Percentiles rank a stretch among this genome's conserved stretches.
These are phyloP conservation scores for Verticillium zaregamsianum DNA, from an alignment of 2,329 filamentous ascomycete species.

Conservation along the genomic window DNA sequence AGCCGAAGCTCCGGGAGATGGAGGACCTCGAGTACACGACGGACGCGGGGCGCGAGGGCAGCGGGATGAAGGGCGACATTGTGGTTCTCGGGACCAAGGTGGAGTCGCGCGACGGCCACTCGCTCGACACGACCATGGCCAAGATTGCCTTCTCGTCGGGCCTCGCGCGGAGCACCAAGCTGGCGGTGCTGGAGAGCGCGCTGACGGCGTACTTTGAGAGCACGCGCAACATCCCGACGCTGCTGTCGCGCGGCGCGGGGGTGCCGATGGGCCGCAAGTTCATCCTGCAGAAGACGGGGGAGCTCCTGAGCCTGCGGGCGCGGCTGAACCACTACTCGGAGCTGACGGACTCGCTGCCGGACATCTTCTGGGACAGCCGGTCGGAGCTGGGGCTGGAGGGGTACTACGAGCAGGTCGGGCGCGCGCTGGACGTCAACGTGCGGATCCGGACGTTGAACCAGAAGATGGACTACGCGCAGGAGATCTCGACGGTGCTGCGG, in stretches of 20 bases:
- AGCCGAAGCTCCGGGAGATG: conserved; percentile 66
- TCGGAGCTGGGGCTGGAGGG: conserved; percentile 87
- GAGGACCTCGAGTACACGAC: conserved; percentile 87
- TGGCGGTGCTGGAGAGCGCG: conserved; percentile 83
- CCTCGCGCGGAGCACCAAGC: conserved; percentile 85
- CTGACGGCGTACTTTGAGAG: conserved; percentile 82
- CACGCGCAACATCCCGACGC: conserved; percentile 75
- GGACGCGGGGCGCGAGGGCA: conserved; percentile 68
- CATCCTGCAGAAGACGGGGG: conserved; percentile 89
- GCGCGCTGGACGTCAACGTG: conserved; percentile 84
- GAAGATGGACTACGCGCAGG: conserved; percentile 96
- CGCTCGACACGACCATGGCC: conserved; percentile 65
- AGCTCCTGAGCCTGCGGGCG: conserved; percentile 82
- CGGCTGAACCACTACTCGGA: conserved; percentile 97
- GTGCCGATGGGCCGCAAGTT: conserved; percentile 57
- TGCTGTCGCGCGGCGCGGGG: conserved; percentile 61
- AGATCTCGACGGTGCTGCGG: conserved; percentile 84
- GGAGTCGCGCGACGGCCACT: conserved; percentile 39
- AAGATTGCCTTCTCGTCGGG: conserved; percentile 97
- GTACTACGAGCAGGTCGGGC: conserved; percentile 92
- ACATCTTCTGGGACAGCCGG: conserved; percentile 92
- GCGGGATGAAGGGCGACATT: conserved; percentile 78
- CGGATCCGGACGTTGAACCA: conserved; percentile 90
- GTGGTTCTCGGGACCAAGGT: conserved; percentile 80
- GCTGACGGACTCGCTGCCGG: conserved; percentile 88